phyloP scores from a whole-genome alignment of 2,329 filamentous ascomycete species.

The Ophiocordyceps camponoti-leonardi region DNA sequence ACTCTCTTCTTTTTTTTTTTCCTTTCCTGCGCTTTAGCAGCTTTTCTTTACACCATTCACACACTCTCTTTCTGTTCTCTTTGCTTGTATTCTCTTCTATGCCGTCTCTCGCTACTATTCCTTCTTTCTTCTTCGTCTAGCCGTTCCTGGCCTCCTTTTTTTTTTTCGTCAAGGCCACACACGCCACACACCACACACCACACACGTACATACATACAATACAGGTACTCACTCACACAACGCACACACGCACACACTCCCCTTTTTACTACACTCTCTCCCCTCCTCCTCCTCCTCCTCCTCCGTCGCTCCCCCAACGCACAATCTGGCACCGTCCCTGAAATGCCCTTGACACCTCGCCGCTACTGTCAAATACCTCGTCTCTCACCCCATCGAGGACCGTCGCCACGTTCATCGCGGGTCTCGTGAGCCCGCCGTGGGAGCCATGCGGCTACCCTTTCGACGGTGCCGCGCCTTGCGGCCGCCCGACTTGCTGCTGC shows the following conservation, averaged over 20 bases:
- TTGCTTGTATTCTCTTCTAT: background rate
- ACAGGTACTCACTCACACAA: background rate
- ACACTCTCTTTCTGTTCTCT: too few species aligned
- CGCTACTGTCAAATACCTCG: background rate
- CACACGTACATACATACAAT: background rate
- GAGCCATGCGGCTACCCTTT: slow-evolving; percentile 30
- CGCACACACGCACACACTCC: background rate
- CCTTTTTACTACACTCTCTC: background rate
- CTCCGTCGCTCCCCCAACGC: background rate
- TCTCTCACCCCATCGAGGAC: background rate
- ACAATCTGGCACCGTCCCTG: background rate
- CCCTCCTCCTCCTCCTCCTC: background rate
- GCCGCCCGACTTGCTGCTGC: slow-evolving; percentile 18
- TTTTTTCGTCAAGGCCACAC: background rate
- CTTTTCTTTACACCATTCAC: too few species aligned
- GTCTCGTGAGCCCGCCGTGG: slow-evolving; percentile 5
- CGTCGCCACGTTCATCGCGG: background rate
- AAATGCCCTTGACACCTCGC: slow-evolving; percentile 1
- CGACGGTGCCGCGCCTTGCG: slow-evolving; percentile 23
- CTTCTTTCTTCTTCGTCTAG: background rate
- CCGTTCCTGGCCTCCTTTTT: background rate
- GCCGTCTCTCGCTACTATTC: background rate
- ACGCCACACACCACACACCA: background rate
- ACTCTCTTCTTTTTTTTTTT: background rate
- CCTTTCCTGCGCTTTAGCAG: background rate